Conservation (phyloP, 257 asterid genomes). For the Gentiana macrophylla region DNA sequence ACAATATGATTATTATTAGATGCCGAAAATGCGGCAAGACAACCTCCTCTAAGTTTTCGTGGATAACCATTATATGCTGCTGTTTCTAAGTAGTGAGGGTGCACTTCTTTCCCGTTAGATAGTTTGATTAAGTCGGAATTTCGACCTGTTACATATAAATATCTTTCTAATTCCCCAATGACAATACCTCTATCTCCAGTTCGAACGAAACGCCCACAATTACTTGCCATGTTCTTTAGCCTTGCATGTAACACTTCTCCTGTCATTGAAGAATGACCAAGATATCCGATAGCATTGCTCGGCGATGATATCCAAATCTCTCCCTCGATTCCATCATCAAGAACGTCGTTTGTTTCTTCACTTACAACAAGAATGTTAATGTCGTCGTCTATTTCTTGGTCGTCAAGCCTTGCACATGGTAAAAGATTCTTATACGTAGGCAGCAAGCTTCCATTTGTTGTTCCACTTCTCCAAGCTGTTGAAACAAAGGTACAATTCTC, state of each 20-base stretch:
- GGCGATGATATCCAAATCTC: slow-evolving; percentile 86
- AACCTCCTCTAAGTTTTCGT: slow-evolving; percentile 42
- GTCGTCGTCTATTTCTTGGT: slow-evolving; percentile 40
- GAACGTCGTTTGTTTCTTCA: slow-evolving; percentile 44
- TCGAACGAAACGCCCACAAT: slow-evolving; percentile 24
- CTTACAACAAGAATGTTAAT: slow-evolving; percentile 48
- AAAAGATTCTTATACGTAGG: slow-evolving; percentile 40
- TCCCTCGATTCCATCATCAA: slow-evolving; percentile 66
- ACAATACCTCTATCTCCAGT: slow-evolving; percentile 71
- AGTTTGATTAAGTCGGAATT: slow-evolving; percentile 37
- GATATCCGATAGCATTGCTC: slow-evolving; percentile 64
- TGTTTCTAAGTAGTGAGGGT: slow-evolving; percentile 74
- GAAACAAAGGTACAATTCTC: slow-evolving; percentile 79
- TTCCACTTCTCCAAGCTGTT: slow-evolving; percentile 55
- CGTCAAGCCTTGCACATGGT: slow-evolving; percentile 53
- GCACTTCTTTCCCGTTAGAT: slow-evolving; percentile 24
- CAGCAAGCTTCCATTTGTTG: slow-evolving; percentile 3
- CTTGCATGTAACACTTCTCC: slow-evolving; percentile 38
- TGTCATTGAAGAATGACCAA: slow-evolving; percentile 54
- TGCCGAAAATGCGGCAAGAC: slow-evolving; percentile 38
- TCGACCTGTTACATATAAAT: slow-evolving; percentile 53
- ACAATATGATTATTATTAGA: slow-evolving; percentile 7
- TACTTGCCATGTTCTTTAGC: slow-evolving; percentile 13
- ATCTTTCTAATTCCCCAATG: slow-evolving; percentile 35
- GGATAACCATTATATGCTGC: slow-evolving; percentile 34